A percentile compares a stretch with the other conserved stretches of the same genome.
These are phyloP conservation scores for Rhodocollybia butyracea DNA, from an alignment of 768 basidiomycete species.

Conservation along the genomic window DNA sequence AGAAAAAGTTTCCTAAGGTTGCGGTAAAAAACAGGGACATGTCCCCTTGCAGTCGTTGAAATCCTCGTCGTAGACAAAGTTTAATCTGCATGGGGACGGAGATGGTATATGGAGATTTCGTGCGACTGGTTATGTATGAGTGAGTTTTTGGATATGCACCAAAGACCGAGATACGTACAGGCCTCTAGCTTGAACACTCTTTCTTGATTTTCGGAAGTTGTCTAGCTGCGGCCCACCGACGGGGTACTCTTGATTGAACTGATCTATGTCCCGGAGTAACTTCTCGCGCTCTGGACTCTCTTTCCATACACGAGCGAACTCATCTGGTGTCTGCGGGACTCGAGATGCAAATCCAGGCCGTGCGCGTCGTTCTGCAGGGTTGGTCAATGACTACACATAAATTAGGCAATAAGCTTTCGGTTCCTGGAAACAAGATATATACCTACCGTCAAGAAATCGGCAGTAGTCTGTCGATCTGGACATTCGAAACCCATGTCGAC, in stretches of 20 bases:
- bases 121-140: slow-evolving; percentile 11
- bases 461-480: slow-evolving; percentile 40
- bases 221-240: slow-evolving; percentile 22
- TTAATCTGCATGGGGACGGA: slow-evolving; percentile 41
- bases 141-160: not conserved
- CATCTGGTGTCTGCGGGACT: slow-evolving; percentile 39
- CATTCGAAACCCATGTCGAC: slow-evolving; percentile 42
- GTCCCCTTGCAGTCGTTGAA: slow-evolving; percentile 43
- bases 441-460: slow-evolving; percentile 39
- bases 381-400: slow-evolving; percentile 25
- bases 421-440: not conserved
- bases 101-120: slow-evolving; percentile 37
- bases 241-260: slow-evolving; percentile 27
- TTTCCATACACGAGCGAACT: slow-evolving; percentile 37
- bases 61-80: slow-evolving; percentile 41
- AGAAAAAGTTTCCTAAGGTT: slow-evolving; percentile 18
- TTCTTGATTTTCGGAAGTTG: slow-evolving; percentile 27
- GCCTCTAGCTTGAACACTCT: slow-evolving; percentile 34
- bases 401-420: not conserved
- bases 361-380: slow-evolving; percentile 32
- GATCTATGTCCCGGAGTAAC: slow-evolving; percentile 24
- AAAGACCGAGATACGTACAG: slow-evolving; percentile 10
- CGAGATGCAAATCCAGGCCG: slow-evolving; percentile 28
- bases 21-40: slow-evolving; percentile 17
- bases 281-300: slow-evolving; percentile 28